Conservation (phyloP, 768 basidiomycete species). For the Hygrophorus russula region DNA sequence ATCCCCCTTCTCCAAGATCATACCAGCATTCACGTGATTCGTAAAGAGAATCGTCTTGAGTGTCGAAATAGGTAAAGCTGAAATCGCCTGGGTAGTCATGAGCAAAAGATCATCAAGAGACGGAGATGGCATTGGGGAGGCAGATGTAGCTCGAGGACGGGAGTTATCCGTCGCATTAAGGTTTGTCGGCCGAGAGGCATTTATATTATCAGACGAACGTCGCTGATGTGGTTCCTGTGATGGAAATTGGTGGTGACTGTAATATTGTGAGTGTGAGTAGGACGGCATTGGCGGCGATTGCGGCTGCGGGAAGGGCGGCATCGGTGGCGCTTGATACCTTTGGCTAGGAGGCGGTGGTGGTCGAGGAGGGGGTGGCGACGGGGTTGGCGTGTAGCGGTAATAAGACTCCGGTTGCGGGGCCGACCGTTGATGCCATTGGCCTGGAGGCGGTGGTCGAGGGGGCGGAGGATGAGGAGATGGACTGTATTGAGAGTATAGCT, state of each 20-base stretch:
- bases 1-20: constrained; percentile 80
- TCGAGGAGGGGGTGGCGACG: constrained; percentile 3
- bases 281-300: constrained; percentile 13
- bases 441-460: constrained; percentile 11
- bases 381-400: neutral
- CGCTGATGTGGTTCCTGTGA: constrained; percentile 8
- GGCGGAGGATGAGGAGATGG: constrained; percentile 11
- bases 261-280: too few species aligned
- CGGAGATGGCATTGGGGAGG: constrained; percentile 30
- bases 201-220: constrained; percentile 11
- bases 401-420: constrained; percentile 6
- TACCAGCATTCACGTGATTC: constrained; percentile 70
- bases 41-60: constrained; percentile 73
- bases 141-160: constrained; percentile 32
- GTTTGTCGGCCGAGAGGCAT: constrained; percentile 1
- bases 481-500: constrained; percentile 12
- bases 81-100: constrained; percentile 46
- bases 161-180: constrained; percentile 13
- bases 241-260: constrained; percentile 10
- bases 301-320: constrained; percentile 7
- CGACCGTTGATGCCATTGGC: constrained; percentile 12
- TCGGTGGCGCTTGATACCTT: constrained; percentile 2
- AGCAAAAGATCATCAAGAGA: constrained; percentile 58
- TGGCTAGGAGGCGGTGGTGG: constrained; percentile 6
- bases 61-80: constrained; percentile 51